phyloP scores from a whole-genome alignment of 192 early-diverging fungal genomes.

The Phlyctochytrium bullatum region DNA sequence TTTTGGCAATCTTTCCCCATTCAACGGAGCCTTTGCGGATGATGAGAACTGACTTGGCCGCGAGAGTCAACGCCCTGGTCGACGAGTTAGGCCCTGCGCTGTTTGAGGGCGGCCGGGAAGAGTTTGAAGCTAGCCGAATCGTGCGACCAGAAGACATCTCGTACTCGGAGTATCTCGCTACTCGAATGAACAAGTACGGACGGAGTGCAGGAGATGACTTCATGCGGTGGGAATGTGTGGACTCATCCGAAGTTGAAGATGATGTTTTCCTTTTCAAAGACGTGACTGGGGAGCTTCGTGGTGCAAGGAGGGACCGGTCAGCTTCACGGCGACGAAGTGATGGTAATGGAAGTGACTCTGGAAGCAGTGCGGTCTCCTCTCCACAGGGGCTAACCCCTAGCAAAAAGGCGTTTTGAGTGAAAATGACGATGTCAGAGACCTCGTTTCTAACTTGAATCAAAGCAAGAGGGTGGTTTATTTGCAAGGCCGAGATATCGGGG shows the following conservation, averaged over 20 bases:
- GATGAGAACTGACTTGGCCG: conserved; percentile 69
- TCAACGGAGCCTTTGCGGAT: conserved; percentile 58
- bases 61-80: conserved; percentile 74
- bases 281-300: not conserved
- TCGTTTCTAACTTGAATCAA: no score
- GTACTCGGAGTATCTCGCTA: conserved; percentile 14
- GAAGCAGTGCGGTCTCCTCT: not conserved
- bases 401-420: not conserved
- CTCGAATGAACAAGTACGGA: conserved; percentile 24
- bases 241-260: conserved; percentile 5
- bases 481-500: no score
- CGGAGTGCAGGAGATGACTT: not conserved
- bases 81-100: conserved; percentile 75
- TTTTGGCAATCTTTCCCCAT: conserved; percentile 59
- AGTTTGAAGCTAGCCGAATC: conserved; percentile 40
- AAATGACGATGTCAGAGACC: no score
- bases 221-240: conserved; percentile 27
- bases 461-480: no score
- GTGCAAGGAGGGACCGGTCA: not conserved
- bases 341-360: not conserved
- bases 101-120: conserved; percentile 31
- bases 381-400: not conserved
- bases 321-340: not conserved
- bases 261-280: conserved; percentile 26
- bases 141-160: conserved; percentile 12